Evolutionary conservation across 345 rosid species (phyloP).

Genomic region (Melaleuca quinquenervia): DNA sequence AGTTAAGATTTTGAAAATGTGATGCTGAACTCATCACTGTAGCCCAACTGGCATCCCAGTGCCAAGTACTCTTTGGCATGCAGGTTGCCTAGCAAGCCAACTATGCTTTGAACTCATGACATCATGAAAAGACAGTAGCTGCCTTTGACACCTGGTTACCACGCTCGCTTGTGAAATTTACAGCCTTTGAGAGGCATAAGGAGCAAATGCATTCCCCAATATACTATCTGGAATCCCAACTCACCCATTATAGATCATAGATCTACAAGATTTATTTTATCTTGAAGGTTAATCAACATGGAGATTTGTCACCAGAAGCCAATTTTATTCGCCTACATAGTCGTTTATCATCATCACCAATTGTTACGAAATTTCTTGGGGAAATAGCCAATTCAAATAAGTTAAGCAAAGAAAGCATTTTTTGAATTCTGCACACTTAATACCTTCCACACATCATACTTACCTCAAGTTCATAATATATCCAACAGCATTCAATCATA

Average conservation of each 20-base stretch:
- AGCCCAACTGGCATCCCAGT: not conserved
- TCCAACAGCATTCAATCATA: not conserved
- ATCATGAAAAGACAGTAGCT: not conserved
- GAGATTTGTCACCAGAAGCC: not conserved
- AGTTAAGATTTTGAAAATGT: not conserved
- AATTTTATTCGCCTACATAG: not conserved
- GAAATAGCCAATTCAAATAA: not conserved
- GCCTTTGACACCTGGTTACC: not conserved
- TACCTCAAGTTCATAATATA: not conserved
- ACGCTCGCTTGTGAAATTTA: not conserved
- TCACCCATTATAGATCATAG: not conserved
- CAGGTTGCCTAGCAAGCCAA: not conserved
- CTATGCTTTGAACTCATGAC: not conserved
- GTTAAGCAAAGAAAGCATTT: not conserved
- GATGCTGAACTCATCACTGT: not conserved
- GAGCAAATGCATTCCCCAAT: not conserved
- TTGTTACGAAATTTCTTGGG: not conserved
- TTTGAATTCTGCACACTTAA: not conserved
- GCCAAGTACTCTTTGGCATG: not conserved
- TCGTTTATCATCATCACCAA: not conserved
- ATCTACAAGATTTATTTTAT: not conserved
- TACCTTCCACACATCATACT: not conserved
- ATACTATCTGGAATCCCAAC: not conserved
- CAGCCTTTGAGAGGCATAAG: not conserved
- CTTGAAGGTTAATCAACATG: not conserved